phyloP scores from a whole-genome alignment of 2,329 filamentous ascomycete species.

The Aureobasidium sp. region DNA sequence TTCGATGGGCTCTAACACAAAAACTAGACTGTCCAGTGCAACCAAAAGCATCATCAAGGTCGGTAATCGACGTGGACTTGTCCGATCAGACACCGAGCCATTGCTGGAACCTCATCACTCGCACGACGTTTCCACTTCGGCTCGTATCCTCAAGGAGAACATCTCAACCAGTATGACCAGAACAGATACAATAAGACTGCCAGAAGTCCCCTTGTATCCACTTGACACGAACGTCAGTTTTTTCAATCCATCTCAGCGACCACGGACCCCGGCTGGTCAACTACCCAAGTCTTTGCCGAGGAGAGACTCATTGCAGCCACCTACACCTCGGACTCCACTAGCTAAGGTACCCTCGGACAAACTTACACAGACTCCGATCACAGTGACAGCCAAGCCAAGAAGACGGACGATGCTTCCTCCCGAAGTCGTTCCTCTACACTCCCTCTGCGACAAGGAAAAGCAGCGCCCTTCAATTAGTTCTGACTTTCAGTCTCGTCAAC shows the following conservation, averaged over 20 bases:
- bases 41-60: conserved; percentile 15
- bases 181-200: background rate
- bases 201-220: background rate
- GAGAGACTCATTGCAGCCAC: background rate
- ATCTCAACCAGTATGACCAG: conserved; percentile 24
- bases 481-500: background rate
- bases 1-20: background rate
- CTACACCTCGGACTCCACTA: background rate
- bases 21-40: conserved; percentile 12
- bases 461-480: background rate
- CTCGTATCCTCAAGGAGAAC: conserved; percentile 28
- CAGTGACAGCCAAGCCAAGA: background rate
- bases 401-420: background rate
- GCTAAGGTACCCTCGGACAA: background rate
- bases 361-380: background rate
- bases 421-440: background rate
- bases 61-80: conserved; percentile 13
- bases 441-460: background rate
- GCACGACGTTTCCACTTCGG: conserved; percentile 14
- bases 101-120: conserved; percentile 20
- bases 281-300: background rate
- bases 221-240: background rate
- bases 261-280: background rate
- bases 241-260: background rate
- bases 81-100: conserved; percentile 28